Percentiles rank a stretch among this genome's conserved stretches.
These are phyloP conservation scores for Geotrichum histeridarum DNA, from an alignment of 1,139 yeast genomes.

Conservation along the genomic window DNA sequence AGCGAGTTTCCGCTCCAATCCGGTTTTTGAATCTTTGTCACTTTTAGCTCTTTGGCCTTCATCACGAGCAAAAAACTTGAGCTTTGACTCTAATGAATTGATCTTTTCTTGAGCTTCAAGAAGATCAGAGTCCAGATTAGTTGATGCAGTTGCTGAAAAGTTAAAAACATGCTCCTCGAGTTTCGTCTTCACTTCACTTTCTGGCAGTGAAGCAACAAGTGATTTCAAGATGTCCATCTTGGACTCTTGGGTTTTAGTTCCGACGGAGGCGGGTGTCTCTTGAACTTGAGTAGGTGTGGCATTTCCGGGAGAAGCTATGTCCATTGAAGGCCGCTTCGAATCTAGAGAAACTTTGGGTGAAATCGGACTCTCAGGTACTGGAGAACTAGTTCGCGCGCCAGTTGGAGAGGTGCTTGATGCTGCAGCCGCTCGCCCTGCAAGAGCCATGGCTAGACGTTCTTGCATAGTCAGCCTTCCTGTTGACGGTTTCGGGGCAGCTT, in stretches of 20 bases:
- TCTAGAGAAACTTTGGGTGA: constrained; percentile 16
- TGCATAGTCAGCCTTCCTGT: constrained; percentile 61
- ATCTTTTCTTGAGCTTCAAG: constrained; percentile 24
- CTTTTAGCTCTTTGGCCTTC: constrained; percentile 30
- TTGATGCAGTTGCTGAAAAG: constrained; percentile 10
- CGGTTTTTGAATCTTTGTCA: constrained; percentile 23
- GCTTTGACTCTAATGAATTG: constrained; percentile 29
- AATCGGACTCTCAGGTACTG: constrained; percentile 6
- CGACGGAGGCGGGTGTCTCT: not conserved
- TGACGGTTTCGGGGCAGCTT: constrained; percentile 2
- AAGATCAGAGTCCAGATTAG: constrained; percentile 16
- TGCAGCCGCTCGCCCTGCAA: constrained; percentile 38
- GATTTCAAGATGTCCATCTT: not conserved
- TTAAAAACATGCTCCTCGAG: constrained; percentile 13
- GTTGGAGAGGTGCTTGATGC: constrained; percentile 1
- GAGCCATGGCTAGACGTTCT: constrained; percentile 78
- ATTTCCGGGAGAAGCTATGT: not conserved
- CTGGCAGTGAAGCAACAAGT: not conserved
- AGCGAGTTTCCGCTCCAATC: constrained; percentile 32
- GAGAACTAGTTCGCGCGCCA: constrained; percentile 2
- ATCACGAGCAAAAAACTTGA: constrained; percentile 27
- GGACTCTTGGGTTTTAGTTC: not conserved
- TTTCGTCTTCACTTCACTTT: not conserved
- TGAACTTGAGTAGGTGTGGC: not conserved
- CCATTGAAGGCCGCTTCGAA: not conserved